These are phyloP conservation scores for Pythium oligandrum DNA, from an alignment of 352 stramenopile species.

Conservation along the genomic window DNA sequence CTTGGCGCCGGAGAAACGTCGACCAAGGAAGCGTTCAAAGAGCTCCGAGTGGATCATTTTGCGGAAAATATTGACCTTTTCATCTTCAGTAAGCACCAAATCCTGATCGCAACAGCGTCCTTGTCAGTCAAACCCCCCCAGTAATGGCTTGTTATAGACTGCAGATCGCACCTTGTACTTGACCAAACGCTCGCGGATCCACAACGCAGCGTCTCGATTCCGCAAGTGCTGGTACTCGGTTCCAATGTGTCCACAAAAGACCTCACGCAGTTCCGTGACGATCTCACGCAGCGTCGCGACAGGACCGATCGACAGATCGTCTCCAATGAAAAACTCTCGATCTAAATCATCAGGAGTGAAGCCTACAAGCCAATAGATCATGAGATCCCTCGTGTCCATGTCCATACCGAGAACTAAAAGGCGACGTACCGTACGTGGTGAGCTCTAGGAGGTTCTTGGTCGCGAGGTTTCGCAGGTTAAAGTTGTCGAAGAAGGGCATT, in stretches of 20 bases:
- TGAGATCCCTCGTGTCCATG: not conserved
- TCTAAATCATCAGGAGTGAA: constrained; percentile 90
- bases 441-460: constrained; percentile 82
- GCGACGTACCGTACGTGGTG: constrained; percentile 57
- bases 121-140: too few relatives aligned
- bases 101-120: constrained; percentile 15
- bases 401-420: not conserved
- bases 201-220: constrained; percentile 85
- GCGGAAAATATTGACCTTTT: constrained; percentile 94
- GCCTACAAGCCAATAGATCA: constrained; percentile 28
- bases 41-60: constrained; percentile 94
- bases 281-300: constrained; percentile 85
- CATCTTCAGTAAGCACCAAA: constrained; percentile 57
- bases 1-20: constrained; percentile 94
- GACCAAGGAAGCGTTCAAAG: constrained; percentile 97
- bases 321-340: constrained; percentile 89
- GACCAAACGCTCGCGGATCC: constrained; percentile 67
- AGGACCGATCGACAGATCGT: constrained; percentile 79
- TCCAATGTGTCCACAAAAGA: constrained; percentile 96
- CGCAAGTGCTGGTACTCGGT: constrained; percentile 99
- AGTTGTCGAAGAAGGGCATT: constrained; percentile 84
- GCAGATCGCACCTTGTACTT: constrained; percentile 43
- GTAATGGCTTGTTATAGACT: too few relatives aligned
- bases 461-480: constrained; percentile 77
- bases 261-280: constrained; percentile 89